Conservation (phyloP, 1,139 yeast genomes). For the Wickerhamomyces sp. region DNA sequence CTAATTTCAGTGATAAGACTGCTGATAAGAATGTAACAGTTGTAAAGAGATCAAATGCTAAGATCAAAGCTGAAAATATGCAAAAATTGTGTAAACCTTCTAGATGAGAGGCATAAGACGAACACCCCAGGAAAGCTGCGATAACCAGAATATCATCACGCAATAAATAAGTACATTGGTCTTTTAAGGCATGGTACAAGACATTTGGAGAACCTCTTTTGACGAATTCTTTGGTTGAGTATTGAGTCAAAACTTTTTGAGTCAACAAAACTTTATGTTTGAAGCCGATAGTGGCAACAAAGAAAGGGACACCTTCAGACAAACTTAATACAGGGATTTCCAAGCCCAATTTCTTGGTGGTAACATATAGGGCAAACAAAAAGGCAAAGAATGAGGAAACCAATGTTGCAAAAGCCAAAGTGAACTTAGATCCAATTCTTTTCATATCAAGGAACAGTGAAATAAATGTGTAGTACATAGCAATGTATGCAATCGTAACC, state of each 20-base stretch:
- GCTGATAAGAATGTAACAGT: slow-evolving; percentile 85
- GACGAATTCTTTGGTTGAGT: slow-evolving; percentile 29
- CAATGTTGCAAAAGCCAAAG: slow-evolving; percentile 83
- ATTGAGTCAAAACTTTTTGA: slow-evolving; percentile 48
- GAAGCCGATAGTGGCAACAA: slow-evolving; percentile 90
- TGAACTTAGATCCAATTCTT: slow-evolving; percentile 74
- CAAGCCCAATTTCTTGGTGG: slow-evolving; percentile 41
- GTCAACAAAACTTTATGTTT: slow-evolving; percentile 82
- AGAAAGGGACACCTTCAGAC: slow-evolving; percentile 90
- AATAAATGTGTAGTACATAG: slow-evolving; percentile 84
- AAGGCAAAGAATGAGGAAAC: slow-evolving; percentile 84
- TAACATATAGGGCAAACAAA: slow-evolving; percentile 71
- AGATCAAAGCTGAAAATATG: slow-evolving; percentile 66
- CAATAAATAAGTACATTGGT: slow-evolving; percentile 64
- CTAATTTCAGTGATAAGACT: slow-evolving; percentile 81
- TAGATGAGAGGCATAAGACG: slow-evolving; percentile 65
- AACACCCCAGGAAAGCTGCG: slow-evolving; percentile 62
- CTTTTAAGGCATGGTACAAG: slow-evolving; percentile 53
- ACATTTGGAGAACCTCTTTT: slow-evolving; percentile 33
- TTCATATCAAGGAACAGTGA: slow-evolving; percentile 81
- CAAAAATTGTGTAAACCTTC: slow-evolving; percentile 83
- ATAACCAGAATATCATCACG: slow-evolving; percentile 80
- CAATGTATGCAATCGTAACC: slow-evolving; percentile 76
- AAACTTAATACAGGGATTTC: slow-evolving; percentile 70
- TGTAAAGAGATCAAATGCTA: slow-evolving; percentile 68